phyloP scores from a whole-genome alignment of 306 rosid genomes.

The Crotalaria pallida region DNA sequence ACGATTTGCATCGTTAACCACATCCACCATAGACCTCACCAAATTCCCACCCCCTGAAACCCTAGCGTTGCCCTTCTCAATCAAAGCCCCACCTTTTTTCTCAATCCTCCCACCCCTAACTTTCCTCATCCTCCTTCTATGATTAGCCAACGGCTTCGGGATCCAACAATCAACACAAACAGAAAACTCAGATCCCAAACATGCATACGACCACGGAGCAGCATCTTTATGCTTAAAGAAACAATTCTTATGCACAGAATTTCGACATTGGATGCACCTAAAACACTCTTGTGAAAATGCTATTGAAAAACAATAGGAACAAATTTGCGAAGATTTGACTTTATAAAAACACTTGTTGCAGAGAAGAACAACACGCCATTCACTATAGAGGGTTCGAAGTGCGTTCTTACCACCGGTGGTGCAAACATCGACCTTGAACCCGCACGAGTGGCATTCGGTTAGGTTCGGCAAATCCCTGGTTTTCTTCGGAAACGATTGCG shows the following conservation, averaged over 20 bases:
- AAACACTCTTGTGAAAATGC: slow-evolving; percentile 20
- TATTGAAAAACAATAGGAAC: slow-evolving; percentile 62
- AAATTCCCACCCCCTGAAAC: slow-evolving; percentile 23
- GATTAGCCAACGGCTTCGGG: slow-evolving; percentile 39
- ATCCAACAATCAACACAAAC: slow-evolving; percentile 78
- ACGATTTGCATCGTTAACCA: slow-evolving; percentile 36
- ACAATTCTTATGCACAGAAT: slow-evolving; percentile 49
- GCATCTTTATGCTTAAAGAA: slow-evolving; percentile 26
- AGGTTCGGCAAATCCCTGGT: slow-evolving; percentile 68
- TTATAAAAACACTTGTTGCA: slow-evolving; percentile 53
- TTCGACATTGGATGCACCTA: slow-evolving; percentile 42
- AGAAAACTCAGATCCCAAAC: slow-evolving; percentile 34
- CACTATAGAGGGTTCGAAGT: slow-evolving; percentile 62
- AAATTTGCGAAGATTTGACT: slow-evolving; percentile 52
- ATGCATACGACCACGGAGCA: slow-evolving; percentile 51
- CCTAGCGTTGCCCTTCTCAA: slow-evolving; percentile 34
- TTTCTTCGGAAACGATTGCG: slow-evolving; percentile 32
- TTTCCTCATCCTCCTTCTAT: slow-evolving; percentile 41
- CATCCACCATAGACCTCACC: slow-evolving; percentile 28
- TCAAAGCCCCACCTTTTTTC: slow-evolving; percentile 24
- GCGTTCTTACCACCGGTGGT: slow-evolving; percentile 35
- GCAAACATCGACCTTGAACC: slow-evolving; percentile 47
- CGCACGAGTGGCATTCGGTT: slow-evolving; percentile 67
- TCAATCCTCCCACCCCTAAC: slow-evolving; percentile 14
- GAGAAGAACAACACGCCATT: slow-evolving; percentile 79